These are phyloP conservation scores for Verticillium klebahnii DNA, from an alignment of 2,329 filamentous ascomycete genomes.

Conservation along the genomic window DNA sequence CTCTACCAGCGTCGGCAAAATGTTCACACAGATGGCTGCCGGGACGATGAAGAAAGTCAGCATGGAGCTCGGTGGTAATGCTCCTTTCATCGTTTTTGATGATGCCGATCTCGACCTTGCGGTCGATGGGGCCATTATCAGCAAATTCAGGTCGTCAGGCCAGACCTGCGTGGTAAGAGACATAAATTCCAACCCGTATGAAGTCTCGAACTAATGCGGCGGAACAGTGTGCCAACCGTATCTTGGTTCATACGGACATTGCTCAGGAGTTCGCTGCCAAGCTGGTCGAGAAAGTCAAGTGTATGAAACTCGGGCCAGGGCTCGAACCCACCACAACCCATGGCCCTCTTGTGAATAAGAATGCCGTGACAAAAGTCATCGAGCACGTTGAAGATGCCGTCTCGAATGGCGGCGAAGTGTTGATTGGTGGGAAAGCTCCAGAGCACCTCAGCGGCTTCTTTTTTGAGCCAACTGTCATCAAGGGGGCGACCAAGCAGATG, in stretches of 20 bases:
- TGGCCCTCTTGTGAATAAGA: slow-evolving; percentile 60
- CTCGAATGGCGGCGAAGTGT: slow-evolving; percentile 55
- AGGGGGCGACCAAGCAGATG: slow-evolving; percentile 64
- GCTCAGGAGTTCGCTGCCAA: slow-evolving; percentile 53
- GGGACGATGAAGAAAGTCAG: slow-evolving; percentile 69
- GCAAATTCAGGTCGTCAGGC: slow-evolving; percentile 68
- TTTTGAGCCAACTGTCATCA: slow-evolving; percentile 66
- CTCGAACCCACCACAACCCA: slow-evolving; percentile 52
- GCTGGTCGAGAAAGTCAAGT: slow-evolving; percentile 46
- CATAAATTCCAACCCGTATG: too few species aligned
- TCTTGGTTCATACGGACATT: slow-evolving; percentile 56
- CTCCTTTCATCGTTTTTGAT: slow-evolving; percentile 73
- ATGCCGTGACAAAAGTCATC: slow-evolving; percentile 58
- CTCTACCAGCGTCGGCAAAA: slow-evolving; percentile 39
- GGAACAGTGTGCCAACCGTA: slow-evolving; percentile 45
- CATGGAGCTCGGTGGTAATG: slow-evolving; percentile 70
- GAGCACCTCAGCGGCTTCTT: slow-evolving; percentile 62
- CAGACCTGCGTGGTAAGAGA: slow-evolving; percentile 60
- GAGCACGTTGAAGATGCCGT: slow-evolving; percentile 59
- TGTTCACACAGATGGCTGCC: slow-evolving; percentile 65
- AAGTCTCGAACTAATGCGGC: background rate
- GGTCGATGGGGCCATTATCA: slow-evolving; percentile 59
- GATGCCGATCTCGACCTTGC: slow-evolving; percentile 68
- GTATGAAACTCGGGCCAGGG: slow-evolving; percentile 54
- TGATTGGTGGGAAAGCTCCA: slow-evolving; percentile 52